Base-by-base conservation (phyloP, 2,329 filamentous ascomycete species). In the Curvularia spicifera region DNA sequence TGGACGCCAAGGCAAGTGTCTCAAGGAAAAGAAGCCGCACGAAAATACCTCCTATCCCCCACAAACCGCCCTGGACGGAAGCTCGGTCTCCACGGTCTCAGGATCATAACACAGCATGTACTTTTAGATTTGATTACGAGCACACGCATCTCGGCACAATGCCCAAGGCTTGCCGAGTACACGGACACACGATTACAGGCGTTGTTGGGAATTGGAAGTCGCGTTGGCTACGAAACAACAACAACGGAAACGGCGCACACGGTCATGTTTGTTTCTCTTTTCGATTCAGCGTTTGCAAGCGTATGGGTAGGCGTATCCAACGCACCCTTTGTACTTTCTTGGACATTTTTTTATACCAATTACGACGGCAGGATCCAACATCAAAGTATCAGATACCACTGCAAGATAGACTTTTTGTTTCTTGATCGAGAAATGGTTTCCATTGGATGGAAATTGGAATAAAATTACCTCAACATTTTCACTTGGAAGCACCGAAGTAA, bases 1-100 rank as follows among this genome's bases (percentile, higher is more conserved):
- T 1, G 77, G 76, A 2, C 63, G 71, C 13, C 66, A 76, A 52
- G 78, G 78, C 6, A 65, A 63, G 39, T 80, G 78, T 56, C 60
- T 78, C 60, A 77, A 78, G 51, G 63, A 71, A n/a, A 65, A 66
- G 18, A 60, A 67, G 28, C 42, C 37, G 31, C 46, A 50, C n/a
- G 59, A 60, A 22, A 55, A 54, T 26, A 45, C 29, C 20, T 53
- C 56, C 24, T 51, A 61, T 18, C 46, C 60, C 5, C 48, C 56
- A 15, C 59, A 64, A 40, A 58, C 56, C 24, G 51, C 60, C 44
- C 57, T 60, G 29, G 53, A 61, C 28, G 64, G 53, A 37, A 13
- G 15, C 12, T n/a, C 33, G 56, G 52, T 49, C n/a, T 13, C 6
- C 42, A 33, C 33, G 39, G 33, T n/a, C 49, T 42, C 18, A 37